phyloP scores from a whole-genome alignment of 2,329 filamentous ascomycete species.

The Pseudocercospora cruenta region DNA sequence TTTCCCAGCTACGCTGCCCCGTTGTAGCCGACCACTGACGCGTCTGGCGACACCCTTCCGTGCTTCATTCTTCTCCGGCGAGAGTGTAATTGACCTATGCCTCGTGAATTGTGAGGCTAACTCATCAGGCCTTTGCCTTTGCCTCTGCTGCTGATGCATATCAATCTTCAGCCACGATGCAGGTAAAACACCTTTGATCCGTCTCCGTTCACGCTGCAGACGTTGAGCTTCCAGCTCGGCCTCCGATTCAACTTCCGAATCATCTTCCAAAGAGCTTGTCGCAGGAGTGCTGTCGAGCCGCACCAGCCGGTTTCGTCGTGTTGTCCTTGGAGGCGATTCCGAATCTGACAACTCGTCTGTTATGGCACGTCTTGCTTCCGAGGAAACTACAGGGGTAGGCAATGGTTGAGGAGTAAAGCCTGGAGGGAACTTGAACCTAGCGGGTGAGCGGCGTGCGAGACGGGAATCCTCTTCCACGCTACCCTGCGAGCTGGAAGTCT shows the following conservation, averaged over 20 bases:
- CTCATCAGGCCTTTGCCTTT: slow-evolving; percentile 23
- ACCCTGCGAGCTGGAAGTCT: slow-evolving; percentile 27
- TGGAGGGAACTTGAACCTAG: slow-evolving; percentile 30
- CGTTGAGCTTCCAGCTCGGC: slow-evolving; percentile 26
- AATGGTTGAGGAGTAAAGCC: slow-evolving; percentile 31
- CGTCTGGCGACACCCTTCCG: slow-evolving; percentile 36
- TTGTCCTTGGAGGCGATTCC: slow-evolving; percentile 12
- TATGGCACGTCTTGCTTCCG: slow-evolving; percentile 23
- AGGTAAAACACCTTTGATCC: slow-evolving; percentile 54
- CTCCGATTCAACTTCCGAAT: slow-evolving; percentile 25
- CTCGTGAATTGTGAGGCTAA: slow-evolving; percentile 6
- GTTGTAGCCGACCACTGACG: slow-evolving; percentile 13
- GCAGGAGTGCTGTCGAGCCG: neutral
- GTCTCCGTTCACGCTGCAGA: slow-evolving; percentile 43
- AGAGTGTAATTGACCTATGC: slow-evolving; percentile 17
- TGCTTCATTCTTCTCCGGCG: slow-evolving; percentile 23
- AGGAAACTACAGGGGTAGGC: slow-evolving; percentile 37
- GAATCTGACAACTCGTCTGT: slow-evolving; percentile 17
- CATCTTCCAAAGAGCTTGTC: neutral
- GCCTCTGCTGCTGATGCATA: slow-evolving; percentile 40
- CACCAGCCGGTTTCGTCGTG: neutral
- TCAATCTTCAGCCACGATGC: slow-evolving; percentile 56
- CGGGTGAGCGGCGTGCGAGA: slow-evolving; percentile 3
- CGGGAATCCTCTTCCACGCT: slow-evolving; percentile 3
- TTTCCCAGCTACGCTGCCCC: slow-evolving; percentile 10